These are phyloP conservation scores for Zalaria obscura DNA, from an alignment of 2,329 filamentous ascomycete species.

Conservation along the genomic window DNA sequence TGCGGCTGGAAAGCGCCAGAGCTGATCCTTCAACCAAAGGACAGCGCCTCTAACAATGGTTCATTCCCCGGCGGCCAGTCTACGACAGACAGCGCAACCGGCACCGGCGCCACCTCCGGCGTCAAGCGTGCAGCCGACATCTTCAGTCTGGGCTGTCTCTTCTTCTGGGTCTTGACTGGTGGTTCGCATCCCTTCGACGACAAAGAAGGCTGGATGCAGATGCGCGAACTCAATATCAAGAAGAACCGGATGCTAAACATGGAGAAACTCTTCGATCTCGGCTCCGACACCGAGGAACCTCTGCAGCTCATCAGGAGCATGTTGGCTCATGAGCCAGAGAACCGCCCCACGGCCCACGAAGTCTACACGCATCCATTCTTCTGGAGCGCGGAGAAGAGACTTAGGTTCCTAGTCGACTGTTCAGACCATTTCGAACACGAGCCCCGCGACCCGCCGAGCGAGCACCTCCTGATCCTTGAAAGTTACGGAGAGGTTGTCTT, in stretches of 20 bases:
- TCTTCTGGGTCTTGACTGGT: conserved; percentile 94
- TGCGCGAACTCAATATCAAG: conserved; percentile 86
- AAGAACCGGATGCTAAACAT: conserved; percentile 69
- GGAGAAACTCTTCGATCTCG: conserved; percentile 23
- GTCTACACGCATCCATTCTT: conserved; percentile 94
- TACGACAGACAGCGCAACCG: conserved; percentile 37
- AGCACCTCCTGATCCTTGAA: conserved; percentile 46
- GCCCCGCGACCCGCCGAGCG: conserved; percentile 65
- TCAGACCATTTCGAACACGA: conserved; percentile 96
- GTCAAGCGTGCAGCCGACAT: conserved; percentile 95
- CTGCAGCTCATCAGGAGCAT: conserved; percentile 76
- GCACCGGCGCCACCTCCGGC: conserved; percentile 39
- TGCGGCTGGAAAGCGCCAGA: conserved; percentile 95
- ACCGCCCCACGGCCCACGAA: conserved; percentile 57
- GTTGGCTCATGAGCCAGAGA: conserved; percentile 51
- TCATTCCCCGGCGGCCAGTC: conserved; percentile 24
- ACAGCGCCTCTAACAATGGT: conserved; percentile 27
- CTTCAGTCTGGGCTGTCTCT: conserved; percentile 93
- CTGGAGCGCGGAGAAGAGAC: conserved; percentile 77
- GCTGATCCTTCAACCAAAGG: conserved; percentile 51
- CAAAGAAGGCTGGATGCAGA: conserved; percentile 76
- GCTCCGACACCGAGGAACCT: conserved; percentile 75
- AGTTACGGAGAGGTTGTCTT: conserved; percentile 20
- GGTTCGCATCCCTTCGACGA: conserved; percentile 89
- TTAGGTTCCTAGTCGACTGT: conserved; percentile 88